These are phyloP conservation scores for Phytophthora ramorum DNA, from an alignment of 352 stramenopile species.

Conservation along the genomic window DNA sequence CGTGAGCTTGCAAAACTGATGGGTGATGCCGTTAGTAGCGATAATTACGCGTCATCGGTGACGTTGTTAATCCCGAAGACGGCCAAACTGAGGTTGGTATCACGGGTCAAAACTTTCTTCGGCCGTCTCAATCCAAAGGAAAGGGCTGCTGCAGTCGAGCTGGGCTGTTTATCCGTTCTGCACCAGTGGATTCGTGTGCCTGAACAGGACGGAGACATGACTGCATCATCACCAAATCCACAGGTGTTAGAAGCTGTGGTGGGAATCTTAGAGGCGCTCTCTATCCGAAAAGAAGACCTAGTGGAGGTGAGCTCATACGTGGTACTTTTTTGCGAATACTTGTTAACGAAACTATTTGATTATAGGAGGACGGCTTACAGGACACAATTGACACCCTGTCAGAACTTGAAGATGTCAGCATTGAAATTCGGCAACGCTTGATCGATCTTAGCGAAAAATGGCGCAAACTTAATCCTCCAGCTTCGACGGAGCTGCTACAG, in stretches of 20 bases:
- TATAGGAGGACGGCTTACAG: slow-evolving; percentile 48
- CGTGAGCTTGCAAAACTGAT: slow-evolving; percentile 73
- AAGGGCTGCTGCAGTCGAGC: slow-evolving; percentile 55
- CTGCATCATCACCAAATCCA: slow-evolving; percentile 41
- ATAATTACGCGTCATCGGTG: slow-evolving; percentile 84
- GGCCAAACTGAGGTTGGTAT: slow-evolving; percentile 72
- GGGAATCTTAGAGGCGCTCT: slow-evolving; percentile 54
- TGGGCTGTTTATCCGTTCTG: slow-evolving; percentile 62
- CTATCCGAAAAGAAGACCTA: slow-evolving; percentile 71
- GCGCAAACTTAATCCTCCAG: slow-evolving; percentile 51
- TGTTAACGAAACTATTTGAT: slow-evolving; percentile 1
- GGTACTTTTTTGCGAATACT: background rate
- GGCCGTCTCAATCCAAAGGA: slow-evolving; percentile 61
- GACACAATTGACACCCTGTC: slow-evolving; percentile 42
- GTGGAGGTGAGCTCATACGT: slow-evolving; percentile 48
- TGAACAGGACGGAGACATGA: slow-evolving; percentile 16
- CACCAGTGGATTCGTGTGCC: slow-evolving; percentile 63
- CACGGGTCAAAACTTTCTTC: slow-evolving; percentile 80
- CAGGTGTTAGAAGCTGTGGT: slow-evolving; percentile 78
- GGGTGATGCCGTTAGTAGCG: slow-evolving; percentile 65
- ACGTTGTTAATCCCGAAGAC: slow-evolving; percentile 81
- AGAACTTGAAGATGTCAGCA: slow-evolving; percentile 34
- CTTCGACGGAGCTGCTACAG: slow-evolving; percentile 11
- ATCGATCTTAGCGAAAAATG: slow-evolving; percentile 52
- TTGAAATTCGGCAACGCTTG: slow-evolving; percentile 48